Base-by-base conservation (phyloP, 441 rosid species). In the Sinapis alba region DNA sequence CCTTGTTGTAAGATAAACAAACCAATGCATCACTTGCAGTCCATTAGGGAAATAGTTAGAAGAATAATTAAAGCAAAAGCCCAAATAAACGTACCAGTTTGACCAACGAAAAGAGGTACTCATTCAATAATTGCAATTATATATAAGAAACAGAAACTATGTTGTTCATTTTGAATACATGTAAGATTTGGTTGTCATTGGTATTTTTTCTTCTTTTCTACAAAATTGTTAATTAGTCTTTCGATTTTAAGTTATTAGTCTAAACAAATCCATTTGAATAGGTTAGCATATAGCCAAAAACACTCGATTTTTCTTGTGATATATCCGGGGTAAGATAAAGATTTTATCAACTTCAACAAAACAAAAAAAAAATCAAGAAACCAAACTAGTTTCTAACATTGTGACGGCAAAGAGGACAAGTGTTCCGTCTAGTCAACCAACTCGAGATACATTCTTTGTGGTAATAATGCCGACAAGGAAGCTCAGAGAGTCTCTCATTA, bases 361-460 rank as follows among this genome's bases (percentile, higher is more conserved):
- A 56, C 26, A 11, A 9, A 2, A 10, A 30, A 60, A 16, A 30
- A 16, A 34, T 20, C 2, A 26, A 65, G 24, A 65, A 65, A 10
- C 6, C 16, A 11, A 62, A 11, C 7, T 18, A 6, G 28, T 67
- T 28, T 18, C 61, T 12, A 28, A 73, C 45, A 12, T n/a, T 58
- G 62, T 26, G 77, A 65, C 71, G 77, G 43, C 77, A 73, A 65
- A 73, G 71, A 24, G 77, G 77, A 65, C 77, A 73, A 0, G 77
- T 73, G 32, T 65, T 73, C 9, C 77, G 26, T n/a, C 13, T 65
- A 57, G 3, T 57, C 71, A 73, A 28, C 77, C 77, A 65, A 8
- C 12, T 65, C 0, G 54, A 28, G 47, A 73, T 73, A 73, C 77
- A 73, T 1, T 65, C 36, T 65, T 65, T 57, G 34, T 73, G 77